Conservation (phyloP, 129 eudicot species). For the Solidago caesia region DNA sequence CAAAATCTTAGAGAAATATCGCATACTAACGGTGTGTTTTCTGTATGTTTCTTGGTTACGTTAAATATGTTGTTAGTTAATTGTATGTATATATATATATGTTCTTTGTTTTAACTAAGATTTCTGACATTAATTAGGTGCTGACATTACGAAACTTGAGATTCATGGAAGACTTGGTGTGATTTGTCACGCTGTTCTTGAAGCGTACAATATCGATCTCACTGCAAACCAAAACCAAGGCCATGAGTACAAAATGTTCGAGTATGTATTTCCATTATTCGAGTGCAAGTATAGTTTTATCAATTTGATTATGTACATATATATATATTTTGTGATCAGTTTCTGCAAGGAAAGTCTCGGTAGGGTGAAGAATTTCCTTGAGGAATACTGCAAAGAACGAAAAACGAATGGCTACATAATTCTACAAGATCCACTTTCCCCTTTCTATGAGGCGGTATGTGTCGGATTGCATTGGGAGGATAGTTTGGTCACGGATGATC, state of each 20-base stretch:
- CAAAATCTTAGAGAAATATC: slow-evolving; percentile 60
- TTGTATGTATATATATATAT: background rate
- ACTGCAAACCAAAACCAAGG: slow-evolving; percentile 23
- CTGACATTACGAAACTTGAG: slow-evolving; percentile 48
- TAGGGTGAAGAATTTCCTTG: slow-evolving; percentile 46
- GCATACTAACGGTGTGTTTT: slow-evolving; percentile 55
- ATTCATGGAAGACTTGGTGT: slow-evolving; percentile 70
- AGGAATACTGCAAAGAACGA: slow-evolving; percentile 48
- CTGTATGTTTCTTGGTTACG: background rate
- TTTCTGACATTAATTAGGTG: slow-evolving; percentile 27
- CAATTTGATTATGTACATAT: background rate
- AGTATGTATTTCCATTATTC: slow-evolving; percentile 38
- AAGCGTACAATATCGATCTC: slow-evolving; percentile 31
- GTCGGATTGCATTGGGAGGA: slow-evolving; percentile 46
- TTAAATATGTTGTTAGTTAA: background rate
- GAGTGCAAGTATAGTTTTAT: background rate
- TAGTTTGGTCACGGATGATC: slow-evolving; percentile 14
- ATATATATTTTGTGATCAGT: slow-evolving; percentile 16
- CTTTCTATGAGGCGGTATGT: slow-evolving; percentile 53
- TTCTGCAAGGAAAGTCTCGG: slow-evolving; percentile 44
- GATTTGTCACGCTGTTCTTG: slow-evolving; percentile 52
- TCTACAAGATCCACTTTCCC: slow-evolving; percentile 59
- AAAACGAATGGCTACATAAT: slow-evolving; percentile 39
- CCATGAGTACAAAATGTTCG: slow-evolving; percentile 50
- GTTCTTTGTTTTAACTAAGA: background rate